A percentile compares a stretch with the other conserved stretches of the same genome.
These are phyloP conservation scores for Taxillus chinensis DNA, from an alignment of 164 flowering plant species.

Conservation along the genomic window DNA sequence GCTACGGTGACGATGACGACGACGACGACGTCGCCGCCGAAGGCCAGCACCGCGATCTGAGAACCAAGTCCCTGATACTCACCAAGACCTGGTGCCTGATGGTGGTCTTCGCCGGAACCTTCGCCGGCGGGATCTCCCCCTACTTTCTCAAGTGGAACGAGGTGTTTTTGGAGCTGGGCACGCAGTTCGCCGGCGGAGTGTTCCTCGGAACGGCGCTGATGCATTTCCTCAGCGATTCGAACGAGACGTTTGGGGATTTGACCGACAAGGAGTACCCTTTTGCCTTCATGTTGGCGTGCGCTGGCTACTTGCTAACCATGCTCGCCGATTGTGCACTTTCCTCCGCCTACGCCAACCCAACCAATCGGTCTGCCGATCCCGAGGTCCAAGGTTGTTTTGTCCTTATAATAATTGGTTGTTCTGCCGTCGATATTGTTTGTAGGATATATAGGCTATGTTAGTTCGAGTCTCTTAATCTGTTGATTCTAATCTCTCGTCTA, in stretches of 20 bases:
- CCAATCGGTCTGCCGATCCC: conserved; percentile 12
- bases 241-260: conserved; percentile 49
- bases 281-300: conserved; percentile 61
- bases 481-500: not conserved
- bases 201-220: conserved; percentile 66
- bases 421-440: too few relatives aligned
- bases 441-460: too few relatives aligned
- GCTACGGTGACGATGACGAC: conserved; percentile 11
- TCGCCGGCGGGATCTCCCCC: conserved; percentile 55
- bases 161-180: conserved; percentile 48
- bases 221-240: conserved; percentile 64
- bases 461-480: not conserved
- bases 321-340: conserved; percentile 44
- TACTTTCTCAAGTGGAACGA: conserved; percentile 65
- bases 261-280: conserved; percentile 46
- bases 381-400: conserved; percentile 34
- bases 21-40: not conserved
- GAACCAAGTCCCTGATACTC: conserved; percentile 38
- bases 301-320: conserved; percentile 66
- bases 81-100: conserved; percentile 55
- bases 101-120: conserved; percentile 43
- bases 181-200: conserved; percentile 80
- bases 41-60: conserved; percentile 17
- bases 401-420: too few relatives aligned
- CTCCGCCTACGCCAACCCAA: conserved; percentile 22